phyloP scores from a whole-genome alignment of 1,284 basidiomycete species.

The Apiotrichum akiyoshidainum region DNA sequence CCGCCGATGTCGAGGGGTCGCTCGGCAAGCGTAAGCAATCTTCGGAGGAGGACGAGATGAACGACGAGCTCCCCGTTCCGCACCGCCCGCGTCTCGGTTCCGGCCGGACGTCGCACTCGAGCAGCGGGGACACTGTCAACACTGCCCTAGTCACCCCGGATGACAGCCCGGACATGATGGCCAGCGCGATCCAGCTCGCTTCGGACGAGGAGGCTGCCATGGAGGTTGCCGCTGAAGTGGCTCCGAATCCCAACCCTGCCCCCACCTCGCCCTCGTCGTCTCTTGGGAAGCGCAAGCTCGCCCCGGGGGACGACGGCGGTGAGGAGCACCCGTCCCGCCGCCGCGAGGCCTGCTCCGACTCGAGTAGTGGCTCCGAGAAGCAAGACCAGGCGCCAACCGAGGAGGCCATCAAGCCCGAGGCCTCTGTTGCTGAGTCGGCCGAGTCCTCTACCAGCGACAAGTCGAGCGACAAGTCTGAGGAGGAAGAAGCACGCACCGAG shows the following conservation, averaged over 20 bases:
- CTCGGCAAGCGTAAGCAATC: slow-evolving; percentile 16
- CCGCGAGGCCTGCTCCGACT: not conserved
- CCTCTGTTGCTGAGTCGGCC: too few relatives aligned
- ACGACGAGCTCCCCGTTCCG: not conserved
- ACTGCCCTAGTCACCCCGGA: slow-evolving; percentile 17
- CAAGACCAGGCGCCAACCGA: not conserved
- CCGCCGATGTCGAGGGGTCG: not conserved
- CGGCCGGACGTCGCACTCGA: slow-evolving; percentile 14
- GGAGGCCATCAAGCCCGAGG: not conserved
- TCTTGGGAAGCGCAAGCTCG: slow-evolving; percentile 19
- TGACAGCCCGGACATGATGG: slow-evolving; percentile 18
- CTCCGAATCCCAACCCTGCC: not conserved
- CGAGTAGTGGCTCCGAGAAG: not conserved
- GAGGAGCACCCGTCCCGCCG: not conserved
- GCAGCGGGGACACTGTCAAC: slow-evolving; percentile 11
- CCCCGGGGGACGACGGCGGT: slow-evolving; percentile 8
- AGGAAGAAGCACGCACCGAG: too few relatives aligned
- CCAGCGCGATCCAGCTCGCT: slow-evolving; percentile 13
- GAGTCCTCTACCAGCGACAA: too few relatives aligned
- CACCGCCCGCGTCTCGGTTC: slow-evolving; percentile 14
- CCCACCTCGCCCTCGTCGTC: slow-evolving; percentile 10
- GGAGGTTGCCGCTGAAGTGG: not conserved
- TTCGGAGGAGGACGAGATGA: slow-evolving; percentile 1
- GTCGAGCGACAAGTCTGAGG: too few relatives aligned
- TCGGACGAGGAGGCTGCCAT: slow-evolving; percentile 4